These are phyloP conservation scores for Phycomyces nitens DNA, from an alignment of 192 early-diverging fungal species.

Conservation along the genomic window DNA sequence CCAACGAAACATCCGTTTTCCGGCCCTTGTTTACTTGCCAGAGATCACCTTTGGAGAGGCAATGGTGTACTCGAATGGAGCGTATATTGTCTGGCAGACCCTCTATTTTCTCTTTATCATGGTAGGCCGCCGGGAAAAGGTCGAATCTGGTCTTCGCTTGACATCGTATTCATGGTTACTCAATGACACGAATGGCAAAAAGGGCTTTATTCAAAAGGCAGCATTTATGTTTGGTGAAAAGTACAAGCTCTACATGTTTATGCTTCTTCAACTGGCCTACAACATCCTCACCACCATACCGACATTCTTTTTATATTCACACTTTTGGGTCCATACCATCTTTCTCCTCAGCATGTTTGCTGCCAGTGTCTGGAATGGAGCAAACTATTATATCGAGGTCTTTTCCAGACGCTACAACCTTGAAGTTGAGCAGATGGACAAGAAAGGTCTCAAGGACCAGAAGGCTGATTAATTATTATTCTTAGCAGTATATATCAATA, in stretches of 20 bases:
- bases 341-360: slow-evolving; percentile 51
- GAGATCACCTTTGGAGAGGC: slow-evolving; percentile 7
- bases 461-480: not conserved
- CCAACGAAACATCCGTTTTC: slow-evolving; percentile 35
- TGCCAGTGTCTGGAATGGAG: slow-evolving; percentile 63
- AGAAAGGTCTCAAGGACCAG: not conserved
- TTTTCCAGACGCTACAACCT: slow-evolving; percentile 54
- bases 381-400: slow-evolving; percentile 68
- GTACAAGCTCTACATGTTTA: slow-evolving; percentile 57
- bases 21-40: slow-evolving; percentile 37
- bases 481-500: no score
- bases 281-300: slow-evolving; percentile 46
- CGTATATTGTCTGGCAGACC: slow-evolving; percentile 30
- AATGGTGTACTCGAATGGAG: slow-evolving; percentile 17
- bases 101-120: slow-evolving; percentile 35
- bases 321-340: slow-evolving; percentile 51
- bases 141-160: slow-evolving; percentile 40
- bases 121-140: slow-evolving; percentile 26
- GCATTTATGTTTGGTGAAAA: slow-evolving; percentile 46
- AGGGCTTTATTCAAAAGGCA: slow-evolving; percentile 34
- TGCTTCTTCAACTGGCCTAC: slow-evolving; percentile 55
- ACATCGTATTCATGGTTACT: slow-evolving; percentile 65
- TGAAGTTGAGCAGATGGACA: slow-evolving; percentile 24
- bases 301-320: slow-evolving; percentile 47
- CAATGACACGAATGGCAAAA: slow-evolving; percentile 38